Evolutionary conservation across 345 rosid genomes (phyloP).

Genomic region (Draba incana): DNA sequence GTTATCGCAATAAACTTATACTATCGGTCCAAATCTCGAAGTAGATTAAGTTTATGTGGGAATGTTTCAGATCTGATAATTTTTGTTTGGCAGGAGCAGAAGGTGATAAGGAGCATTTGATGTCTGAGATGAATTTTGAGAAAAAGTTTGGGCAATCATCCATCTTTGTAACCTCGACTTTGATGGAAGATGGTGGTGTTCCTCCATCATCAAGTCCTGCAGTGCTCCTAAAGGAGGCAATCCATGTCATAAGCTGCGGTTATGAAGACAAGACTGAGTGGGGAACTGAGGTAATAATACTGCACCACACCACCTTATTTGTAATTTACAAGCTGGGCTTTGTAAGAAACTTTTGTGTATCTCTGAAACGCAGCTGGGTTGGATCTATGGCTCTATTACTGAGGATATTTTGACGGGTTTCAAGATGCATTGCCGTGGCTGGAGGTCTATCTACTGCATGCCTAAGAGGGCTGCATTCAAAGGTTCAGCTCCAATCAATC

Average conservation of each 20-base stretch:
- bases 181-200: conserved; percentile 95
- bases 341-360: conserved; percentile 29
- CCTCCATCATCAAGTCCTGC: conserved; percentile 99
- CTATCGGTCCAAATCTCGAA: conserved; percentile 8
- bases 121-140: conserved; percentile 95
- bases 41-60: conserved; percentile 18
- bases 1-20: conserved; percentile 16
- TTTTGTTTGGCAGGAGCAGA: conserved; percentile 49
- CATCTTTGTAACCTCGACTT: conserved; percentile 85
- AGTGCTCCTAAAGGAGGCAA: conserved; percentile 92
- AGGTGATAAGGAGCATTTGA: conserved; percentile 76
- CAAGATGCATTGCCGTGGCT: conserved; percentile 99
- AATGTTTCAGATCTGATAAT: conserved; percentile 1
- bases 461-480: conserved; percentile 87
- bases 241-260: conserved; percentile 96
- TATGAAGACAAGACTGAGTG: conserved; percentile 99
- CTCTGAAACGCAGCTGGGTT: conserved; percentile 68
- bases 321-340: conserved; percentile 22
- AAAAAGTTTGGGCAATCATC: conserved; percentile 92
- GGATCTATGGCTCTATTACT: conserved; percentile 98
- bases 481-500: conserved; percentile 97
- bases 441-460: conserved; percentile 99
- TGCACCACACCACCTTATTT: conserved; percentile 1
- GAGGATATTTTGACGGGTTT: conserved; percentile 97
- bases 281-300: conserved; percentile 80